phyloP scores from a whole-genome alignment of 495 filamentous ascomycete species.

The Aspergillus conjunctus region DNA sequence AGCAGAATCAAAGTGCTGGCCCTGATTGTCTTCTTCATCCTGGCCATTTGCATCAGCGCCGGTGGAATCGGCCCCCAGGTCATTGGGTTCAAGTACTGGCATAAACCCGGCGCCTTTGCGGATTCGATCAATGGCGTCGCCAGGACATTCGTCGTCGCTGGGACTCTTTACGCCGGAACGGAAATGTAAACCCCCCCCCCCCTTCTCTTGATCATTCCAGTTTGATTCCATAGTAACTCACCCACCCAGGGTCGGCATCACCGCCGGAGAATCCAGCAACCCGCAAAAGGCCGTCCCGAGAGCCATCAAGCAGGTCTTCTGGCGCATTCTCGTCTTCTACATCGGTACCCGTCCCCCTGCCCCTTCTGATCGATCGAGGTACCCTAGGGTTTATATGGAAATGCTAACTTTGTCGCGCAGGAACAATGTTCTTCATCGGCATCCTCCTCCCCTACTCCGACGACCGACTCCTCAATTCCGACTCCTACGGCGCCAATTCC shows the following conservation, averaged over 20 bases:
- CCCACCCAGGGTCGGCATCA: constrained; percentile 61
- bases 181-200: constrained; percentile 50
- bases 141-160: constrained; percentile 62
- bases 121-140: constrained; percentile 60
- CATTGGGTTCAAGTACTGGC: constrained; percentile 64
- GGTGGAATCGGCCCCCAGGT: constrained; percentile 58
- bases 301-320: constrained; percentile 70
- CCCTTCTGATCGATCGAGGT: too few species aligned
- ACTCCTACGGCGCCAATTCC: constrained; percentile 60
- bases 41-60: constrained; percentile 62
- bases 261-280: constrained; percentile 70
- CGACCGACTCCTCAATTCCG: constrained; percentile 33
- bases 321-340: constrained; percentile 71
- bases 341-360: constrained; percentile 50
- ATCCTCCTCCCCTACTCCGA: constrained; percentile 60
- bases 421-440: constrained; percentile 69
- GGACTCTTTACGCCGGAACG: constrained; percentile 71
- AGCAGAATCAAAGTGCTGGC: constrained; percentile 57
- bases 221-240: too few species aligned
- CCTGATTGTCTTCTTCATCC: constrained; percentile 60
- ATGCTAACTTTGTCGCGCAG: constrained; percentile 12
- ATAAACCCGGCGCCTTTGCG: constrained; percentile 63
- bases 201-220: too few species aligned
- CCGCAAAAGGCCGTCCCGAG: constrained; percentile 63
- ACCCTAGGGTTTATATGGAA: background rate